Conservation (phyloP, 257 asterid genomes). For the Echites panduratus region DNA sequence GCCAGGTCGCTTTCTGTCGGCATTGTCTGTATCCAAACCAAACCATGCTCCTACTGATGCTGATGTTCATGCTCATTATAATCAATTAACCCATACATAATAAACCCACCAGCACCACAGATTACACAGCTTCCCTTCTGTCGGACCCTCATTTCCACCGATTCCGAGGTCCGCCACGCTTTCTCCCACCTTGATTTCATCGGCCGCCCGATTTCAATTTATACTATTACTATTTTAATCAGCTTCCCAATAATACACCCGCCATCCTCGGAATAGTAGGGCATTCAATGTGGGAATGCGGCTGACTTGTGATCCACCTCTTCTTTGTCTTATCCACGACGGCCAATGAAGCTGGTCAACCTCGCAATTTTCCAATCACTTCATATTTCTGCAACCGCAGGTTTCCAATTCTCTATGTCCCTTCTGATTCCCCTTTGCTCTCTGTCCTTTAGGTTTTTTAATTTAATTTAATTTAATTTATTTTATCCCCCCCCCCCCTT, state of each 20-base stretch:
- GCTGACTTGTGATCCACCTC: slow-evolving; percentile 13
- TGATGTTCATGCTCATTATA: slow-evolving; percentile 15
- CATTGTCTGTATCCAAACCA: slow-evolving; percentile 23
- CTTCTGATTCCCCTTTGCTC: not conserved
- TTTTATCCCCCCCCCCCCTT: too few species aligned
- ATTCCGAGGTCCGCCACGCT: not conserved
- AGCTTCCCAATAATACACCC: not conserved
- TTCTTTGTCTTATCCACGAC: not conserved
- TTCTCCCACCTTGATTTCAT: not conserved
- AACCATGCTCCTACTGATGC: slow-evolving; percentile 4
- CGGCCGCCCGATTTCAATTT: not conserved
- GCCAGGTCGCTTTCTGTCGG: slow-evolving; percentile 61
- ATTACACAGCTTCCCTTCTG: not conserved
- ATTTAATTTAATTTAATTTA: too few species aligned
- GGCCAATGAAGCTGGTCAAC: slow-evolving; percentile 19
- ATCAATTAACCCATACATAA: slow-evolving; percentile 8
- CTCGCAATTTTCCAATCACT: not conserved
- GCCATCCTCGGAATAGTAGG: not conserved
- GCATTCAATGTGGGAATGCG: slow-evolving; percentile 6
- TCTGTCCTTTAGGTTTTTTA: too few species aligned
- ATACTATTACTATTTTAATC: not conserved
- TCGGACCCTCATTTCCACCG: not conserved
- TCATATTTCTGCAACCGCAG: not conserved
- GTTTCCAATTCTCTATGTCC: not conserved
- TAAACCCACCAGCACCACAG: not conserved